Percentiles rank a stretch among this genome's conserved stretches.
phyloP scores from a whole-genome alignment of 1,284 basidiomycete genomes.

The Sanghuangporus weigelae region DNA sequence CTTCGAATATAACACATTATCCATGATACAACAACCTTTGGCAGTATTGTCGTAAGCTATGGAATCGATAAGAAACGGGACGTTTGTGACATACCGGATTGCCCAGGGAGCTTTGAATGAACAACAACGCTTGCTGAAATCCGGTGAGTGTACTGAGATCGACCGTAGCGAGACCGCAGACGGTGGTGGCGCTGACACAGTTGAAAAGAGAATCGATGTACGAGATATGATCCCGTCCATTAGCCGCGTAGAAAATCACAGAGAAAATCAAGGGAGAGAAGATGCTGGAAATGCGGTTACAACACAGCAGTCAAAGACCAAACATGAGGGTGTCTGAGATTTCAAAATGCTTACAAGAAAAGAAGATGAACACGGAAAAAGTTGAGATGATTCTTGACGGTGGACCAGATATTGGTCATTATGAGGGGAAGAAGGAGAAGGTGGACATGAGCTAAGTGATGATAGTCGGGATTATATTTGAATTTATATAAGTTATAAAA shows the following conservation, averaged over 20 bases:
- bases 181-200: constrained; percentile 73
- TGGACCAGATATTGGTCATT: not conserved
- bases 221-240: constrained; percentile 55
- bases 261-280: constrained; percentile 73
- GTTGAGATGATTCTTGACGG: constrained; percentile 43
- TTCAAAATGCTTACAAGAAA: constrained; percentile 39
- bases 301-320: not conserved
- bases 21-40: constrained; percentile 63
- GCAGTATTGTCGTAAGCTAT: not conserved
- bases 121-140: constrained; percentile 74
- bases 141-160: constrained; percentile 68
- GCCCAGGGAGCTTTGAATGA: constrained; percentile 68
- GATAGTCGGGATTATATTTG: not conserved
- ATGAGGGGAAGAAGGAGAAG: not conserved
- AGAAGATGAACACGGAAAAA: constrained; percentile 62
- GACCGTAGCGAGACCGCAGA: constrained; percentile 71
- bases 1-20: constrained; percentile 62
- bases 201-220: constrained; percentile 76
- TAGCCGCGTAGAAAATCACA: constrained; percentile 65
- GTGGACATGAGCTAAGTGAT: not conserved
- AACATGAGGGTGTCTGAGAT: not conserved
- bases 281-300: constrained; percentile 44
- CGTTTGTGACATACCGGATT: constrained; percentile 49
- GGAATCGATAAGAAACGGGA: not conserved
- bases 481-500: not conserved